Evolutionary conservation across 73 alveolate species (phyloP).

Genomic region (Paramecium sexaurelia): DNA sequence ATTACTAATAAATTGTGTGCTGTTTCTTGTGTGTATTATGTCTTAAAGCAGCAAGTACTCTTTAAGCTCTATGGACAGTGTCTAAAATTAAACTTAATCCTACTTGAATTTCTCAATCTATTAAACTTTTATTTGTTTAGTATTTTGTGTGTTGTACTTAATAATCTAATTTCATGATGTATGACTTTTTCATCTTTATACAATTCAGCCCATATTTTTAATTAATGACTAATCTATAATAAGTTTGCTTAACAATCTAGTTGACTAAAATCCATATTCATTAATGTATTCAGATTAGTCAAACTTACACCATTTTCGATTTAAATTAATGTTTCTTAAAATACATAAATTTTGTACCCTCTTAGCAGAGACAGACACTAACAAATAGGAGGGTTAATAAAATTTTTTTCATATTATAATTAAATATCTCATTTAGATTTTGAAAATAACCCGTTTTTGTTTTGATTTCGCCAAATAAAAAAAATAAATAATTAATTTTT

Average conservation of each 20-base stretch:
- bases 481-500: not conserved
- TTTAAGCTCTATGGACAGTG: not conserved
- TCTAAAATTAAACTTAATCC: not conserved
- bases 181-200: not conserved
- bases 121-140: not conserved
- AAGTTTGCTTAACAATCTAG: not conserved
- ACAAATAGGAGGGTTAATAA: not conserved
- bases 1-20: not conserved
- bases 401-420: not conserved
- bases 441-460: not conserved
- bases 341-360: not conserved
- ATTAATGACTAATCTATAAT: not conserved
- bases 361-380: not conserved
- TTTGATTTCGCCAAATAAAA: not conserved
- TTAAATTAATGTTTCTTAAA: not conserved
- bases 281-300: not conserved
- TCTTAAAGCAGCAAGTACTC: not conserved
- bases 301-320: constrained; percentile 1
- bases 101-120: not conserved
- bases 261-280: not conserved
- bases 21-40: constrained; percentile 3
- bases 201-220: not conserved
- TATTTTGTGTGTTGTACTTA: not conserved
- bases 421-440: not conserved
- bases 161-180: not conserved